Conservation (phyloP, 129 eudicot species). For the Flaveria bidentis region DNA sequence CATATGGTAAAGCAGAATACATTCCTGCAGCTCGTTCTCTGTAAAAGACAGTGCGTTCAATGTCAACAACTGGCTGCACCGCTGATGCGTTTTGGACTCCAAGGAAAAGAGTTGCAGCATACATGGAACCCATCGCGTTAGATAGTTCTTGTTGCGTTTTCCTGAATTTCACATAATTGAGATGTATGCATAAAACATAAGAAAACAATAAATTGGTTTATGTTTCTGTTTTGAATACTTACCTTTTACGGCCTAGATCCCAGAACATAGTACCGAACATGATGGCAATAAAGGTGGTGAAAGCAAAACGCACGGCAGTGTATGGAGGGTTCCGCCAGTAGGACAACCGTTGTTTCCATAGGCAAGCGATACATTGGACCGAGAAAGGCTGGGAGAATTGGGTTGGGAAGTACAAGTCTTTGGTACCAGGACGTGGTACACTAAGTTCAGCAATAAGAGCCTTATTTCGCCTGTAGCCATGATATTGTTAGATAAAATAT, state of each 20-base stretch:
- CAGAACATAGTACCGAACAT: slow-evolving; percentile 76
- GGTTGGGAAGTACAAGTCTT: slow-evolving; percentile 65
- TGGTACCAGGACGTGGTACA: slow-evolving; percentile 52
- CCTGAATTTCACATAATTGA: slow-evolving; percentile 35
- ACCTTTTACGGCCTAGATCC: slow-evolving; percentile 75
- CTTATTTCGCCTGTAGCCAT: slow-evolving; percentile 44
- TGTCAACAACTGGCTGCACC: slow-evolving; percentile 80
- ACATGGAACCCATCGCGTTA: slow-evolving; percentile 88
- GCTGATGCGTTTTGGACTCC: slow-evolving; percentile 64
- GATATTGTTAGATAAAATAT: neutral
- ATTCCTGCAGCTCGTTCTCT: slow-evolving; percentile 93
- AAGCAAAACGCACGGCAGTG: slow-evolving; percentile 70
- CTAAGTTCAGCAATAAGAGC: slow-evolving; percentile 59
- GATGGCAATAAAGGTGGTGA: slow-evolving; percentile 58
- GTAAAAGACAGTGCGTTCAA: slow-evolving; percentile 77
- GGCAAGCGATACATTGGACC: slow-evolving; percentile 65
- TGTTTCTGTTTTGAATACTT: slow-evolving; percentile 5
- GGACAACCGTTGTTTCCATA: slow-evolving; percentile 80
- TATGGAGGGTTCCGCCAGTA: slow-evolving; percentile 88
- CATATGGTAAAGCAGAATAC: slow-evolving; percentile 89
- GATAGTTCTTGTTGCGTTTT: slow-evolving; percentile 39
- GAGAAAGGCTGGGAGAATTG: slow-evolving; percentile 63
- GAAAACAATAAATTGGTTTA: neutral
- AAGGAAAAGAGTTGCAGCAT: slow-evolving; percentile 59
- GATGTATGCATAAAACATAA: neutral